Conservation (phyloP, 139 green algal genomes). For the Micractinium conductrix region DNA sequence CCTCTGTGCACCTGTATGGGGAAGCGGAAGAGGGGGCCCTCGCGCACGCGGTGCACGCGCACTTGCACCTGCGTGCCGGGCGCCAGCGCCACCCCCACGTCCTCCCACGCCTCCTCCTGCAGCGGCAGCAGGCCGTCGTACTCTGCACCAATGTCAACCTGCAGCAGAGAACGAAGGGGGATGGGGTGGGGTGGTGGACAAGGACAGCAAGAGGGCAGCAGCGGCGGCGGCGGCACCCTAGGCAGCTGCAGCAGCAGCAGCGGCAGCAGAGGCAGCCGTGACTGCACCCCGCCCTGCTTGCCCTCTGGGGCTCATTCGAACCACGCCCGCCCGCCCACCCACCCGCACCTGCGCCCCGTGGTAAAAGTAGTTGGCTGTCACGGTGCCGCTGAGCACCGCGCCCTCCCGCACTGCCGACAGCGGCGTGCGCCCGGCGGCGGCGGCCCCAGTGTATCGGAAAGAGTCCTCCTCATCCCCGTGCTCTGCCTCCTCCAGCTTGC, state of each 20-base stretch:
- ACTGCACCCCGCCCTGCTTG: no score
- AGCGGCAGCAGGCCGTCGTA: conserved; percentile 40
- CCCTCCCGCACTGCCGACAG: conserved; percentile 35
- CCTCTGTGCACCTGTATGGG: conserved; percentile 25
- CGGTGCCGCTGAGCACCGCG: conserved; percentile 21
- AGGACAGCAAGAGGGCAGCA: background rate
- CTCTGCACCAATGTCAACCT: conserved; percentile 44
- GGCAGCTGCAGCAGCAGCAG: background rate
- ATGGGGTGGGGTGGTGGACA: no score
- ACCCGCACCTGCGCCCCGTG: conserved; percentile 32
- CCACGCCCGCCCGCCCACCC: background rate
- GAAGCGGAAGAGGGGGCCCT: conserved; percentile 29
- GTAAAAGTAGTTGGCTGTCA: conserved; percentile 29
- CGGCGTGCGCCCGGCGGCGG: background rate
- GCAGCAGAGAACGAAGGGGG: background rate
- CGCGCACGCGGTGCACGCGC: conserved; percentile 24
- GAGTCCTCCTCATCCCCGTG: background rate
- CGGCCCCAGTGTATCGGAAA: background rate
- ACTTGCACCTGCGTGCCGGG: background rate
- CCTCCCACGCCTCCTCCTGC: conserved; percentile 28
- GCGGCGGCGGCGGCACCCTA: background rate
- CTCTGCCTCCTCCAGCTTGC: conserved; percentile 3
- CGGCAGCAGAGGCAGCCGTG: background rate
- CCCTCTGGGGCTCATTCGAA: no score
- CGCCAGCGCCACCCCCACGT: background rate